These are phyloP conservation scores for Candida argentea DNA, from an alignment of 805 yeast species.

Conservation along the genomic window DNA sequence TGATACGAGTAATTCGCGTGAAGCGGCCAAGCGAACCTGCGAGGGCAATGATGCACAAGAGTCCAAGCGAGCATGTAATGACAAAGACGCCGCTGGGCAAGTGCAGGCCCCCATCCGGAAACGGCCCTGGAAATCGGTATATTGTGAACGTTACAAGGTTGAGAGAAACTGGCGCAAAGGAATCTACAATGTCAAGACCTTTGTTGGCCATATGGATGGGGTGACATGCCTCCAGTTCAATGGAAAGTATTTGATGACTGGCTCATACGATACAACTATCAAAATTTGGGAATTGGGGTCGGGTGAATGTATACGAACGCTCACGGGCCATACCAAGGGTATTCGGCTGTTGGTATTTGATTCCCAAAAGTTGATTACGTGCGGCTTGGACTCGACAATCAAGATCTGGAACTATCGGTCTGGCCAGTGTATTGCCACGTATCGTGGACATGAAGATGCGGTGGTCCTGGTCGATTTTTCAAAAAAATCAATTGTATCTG, in stretches of 20 bases:
- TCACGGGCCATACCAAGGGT: slow-evolving; percentile 83
- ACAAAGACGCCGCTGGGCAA: slow-evolving; percentile 5
- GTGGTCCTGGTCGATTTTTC: slow-evolving; percentile 78
- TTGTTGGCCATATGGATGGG: slow-evolving; percentile 80
- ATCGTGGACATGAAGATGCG: slow-evolving; percentile 83
- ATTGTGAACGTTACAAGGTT: slow-evolving; percentile 80
- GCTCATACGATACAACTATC: slow-evolving; percentile 83
- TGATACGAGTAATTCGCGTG: background rate
- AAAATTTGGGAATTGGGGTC: slow-evolving; percentile 89
- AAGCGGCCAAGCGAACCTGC: slow-evolving; percentile 5
- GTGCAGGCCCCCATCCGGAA: slow-evolving; percentile 11
- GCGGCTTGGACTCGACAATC: slow-evolving; percentile 83
- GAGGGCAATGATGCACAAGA: slow-evolving; percentile 4
- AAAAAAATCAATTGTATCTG: slow-evolving; percentile 77
- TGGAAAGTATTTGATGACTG: slow-evolving; percentile 68
- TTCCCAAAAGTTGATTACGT: slow-evolving; percentile 81
- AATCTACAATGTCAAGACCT: slow-evolving; percentile 47
- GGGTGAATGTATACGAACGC: slow-evolving; percentile 65
- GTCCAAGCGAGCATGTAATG: slow-evolving; percentile 5
- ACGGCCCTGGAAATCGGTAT: slow-evolving; percentile 94
- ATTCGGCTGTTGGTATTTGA: slow-evolving; percentile 82
- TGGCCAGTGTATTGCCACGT: slow-evolving; percentile 89
- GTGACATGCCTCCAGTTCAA: slow-evolving; percentile 84
- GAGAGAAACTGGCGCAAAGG: slow-evolving; percentile 96
- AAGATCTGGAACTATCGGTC: slow-evolving; percentile 94